These are phyloP conservation scores for Boletus coccyginus DNA, from an alignment of 768 basidiomycete species.

Conservation along the genomic window DNA sequence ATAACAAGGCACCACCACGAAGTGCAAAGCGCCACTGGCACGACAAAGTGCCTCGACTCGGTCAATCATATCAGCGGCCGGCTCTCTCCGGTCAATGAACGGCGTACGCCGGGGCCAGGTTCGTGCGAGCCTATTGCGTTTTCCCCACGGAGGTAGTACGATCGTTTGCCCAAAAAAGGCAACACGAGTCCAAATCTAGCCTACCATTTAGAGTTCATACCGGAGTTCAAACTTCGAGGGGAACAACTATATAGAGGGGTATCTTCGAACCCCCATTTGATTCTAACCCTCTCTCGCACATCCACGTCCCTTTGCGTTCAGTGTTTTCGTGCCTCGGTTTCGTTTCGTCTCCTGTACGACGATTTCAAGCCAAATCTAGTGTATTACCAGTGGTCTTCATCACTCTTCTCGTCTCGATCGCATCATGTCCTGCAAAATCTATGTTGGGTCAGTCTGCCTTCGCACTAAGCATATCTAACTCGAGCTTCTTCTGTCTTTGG, in stretches of 20 bases:
- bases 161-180: constrained; percentile 22
- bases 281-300: constrained; percentile 44
- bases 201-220: constrained; percentile 28
- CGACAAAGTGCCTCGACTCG: constrained; percentile 2
- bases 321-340: constrained; percentile 55
- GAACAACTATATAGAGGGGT: constrained; percentile 43
- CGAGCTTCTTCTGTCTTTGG: constrained; percentile 44
- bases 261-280: constrained; percentile 29
- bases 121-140: neutral
- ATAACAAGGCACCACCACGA: constrained; percentile 9
- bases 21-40: neutral
- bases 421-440: constrained; percentile 73
- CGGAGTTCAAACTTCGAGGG: constrained; percentile 50
- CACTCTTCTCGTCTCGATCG: constrained; percentile 17
- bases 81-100: neutral
- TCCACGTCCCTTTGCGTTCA: constrained; percentile 45
- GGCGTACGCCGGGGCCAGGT: neutral
- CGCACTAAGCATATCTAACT: constrained; percentile 43
- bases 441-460: constrained; percentile 89
- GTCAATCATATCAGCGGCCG: neutral
- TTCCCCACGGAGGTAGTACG: constrained; percentile 16
- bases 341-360: constrained; percentile 52
- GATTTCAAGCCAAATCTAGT: constrained; percentile 47
- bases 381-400: constrained; percentile 41
- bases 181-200: constrained; percentile 21